Base-by-base conservation (phyloP, 768 basidiomycete species). In the Serendipita indica region DNA sequence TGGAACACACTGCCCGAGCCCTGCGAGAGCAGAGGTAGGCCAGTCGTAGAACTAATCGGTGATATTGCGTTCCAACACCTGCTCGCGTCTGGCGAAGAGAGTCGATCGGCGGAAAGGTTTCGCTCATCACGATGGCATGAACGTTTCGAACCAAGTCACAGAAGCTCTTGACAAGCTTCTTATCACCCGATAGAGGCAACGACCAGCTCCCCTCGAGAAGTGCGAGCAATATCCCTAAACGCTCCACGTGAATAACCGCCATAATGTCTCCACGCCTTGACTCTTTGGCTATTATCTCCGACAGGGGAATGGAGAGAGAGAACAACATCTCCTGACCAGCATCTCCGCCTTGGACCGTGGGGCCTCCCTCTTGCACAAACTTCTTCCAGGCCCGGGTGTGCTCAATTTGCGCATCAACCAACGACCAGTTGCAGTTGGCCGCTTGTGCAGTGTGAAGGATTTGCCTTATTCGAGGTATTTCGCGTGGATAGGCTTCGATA, bases 341-440 rank as follows among this genome's bases (percentile, higher is more conserved):
- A n/a, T 68, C 64, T 59, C 86, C 81, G 1, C 77, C 78, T 27
- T 85, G 76, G 25, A 89, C 69, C 68, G 82, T 84, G 0, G 82
- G 79, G 7, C 79, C 71, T 2, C 79, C 72, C 64, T 81, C 79
- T 39, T 79, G 77, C 39, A 91, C 73, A 41, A 94, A 69, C 43
- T 75, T 74, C 56, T 83, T 81, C 89, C 89, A 94, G 2, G 89
- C 79, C 59, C 86, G 80, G 0, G 84, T 79, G 43, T 90, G 74
- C 1, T 80, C 72, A 1, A 78, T 79, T 67, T 93, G 87, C 0
- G 86, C 77, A 64, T 94, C 85, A 20, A 86, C 74, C 35, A 96
- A 72, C 1, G 90, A 92, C 49, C 92, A 77, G 66, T 93, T 92
- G 63, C 91, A 76, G 68, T 96, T 96, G 68, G 93, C 80, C 1